These are phyloP conservation scores for Talaromyces sp. DNA, from an alignment of 2,329 filamentous ascomycete genomes.

Conservation along the genomic window DNA sequence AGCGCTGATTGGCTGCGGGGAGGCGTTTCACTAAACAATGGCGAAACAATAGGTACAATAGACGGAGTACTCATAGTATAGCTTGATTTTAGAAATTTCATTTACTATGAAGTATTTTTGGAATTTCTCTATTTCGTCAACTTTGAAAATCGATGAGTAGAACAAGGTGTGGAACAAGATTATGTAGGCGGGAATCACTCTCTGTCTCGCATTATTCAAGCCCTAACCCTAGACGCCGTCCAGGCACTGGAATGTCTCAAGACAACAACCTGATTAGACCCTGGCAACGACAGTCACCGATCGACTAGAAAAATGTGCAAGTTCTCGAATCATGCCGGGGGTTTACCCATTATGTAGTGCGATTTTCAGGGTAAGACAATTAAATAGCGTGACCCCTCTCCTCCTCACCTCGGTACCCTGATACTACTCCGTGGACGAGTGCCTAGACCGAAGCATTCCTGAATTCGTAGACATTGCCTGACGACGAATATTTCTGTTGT, in stretches of 20 bases:
- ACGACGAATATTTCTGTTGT: not conserved
- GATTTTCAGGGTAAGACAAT: not conserved
- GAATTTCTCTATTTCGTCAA: not conserved
- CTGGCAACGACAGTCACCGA: constrained; percentile 2
- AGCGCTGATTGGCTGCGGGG: not conserved
- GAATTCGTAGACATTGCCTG: not conserved
- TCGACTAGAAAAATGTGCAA: constrained; percentile 4
- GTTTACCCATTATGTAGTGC: not conserved
- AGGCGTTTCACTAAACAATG: not conserved
- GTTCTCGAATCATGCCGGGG: not conserved
- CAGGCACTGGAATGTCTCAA: constrained; percentile 5
- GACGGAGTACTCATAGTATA: not conserved
- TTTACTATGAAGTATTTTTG: not conserved
- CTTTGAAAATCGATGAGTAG: not conserved
- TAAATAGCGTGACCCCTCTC: not conserved
- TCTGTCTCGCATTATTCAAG: constrained; percentile 3
- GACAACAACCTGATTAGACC: not conserved
- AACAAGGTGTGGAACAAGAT: not conserved
- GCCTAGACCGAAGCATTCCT: not conserved
- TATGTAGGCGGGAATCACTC: not conserved
- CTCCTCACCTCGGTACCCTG: not conserved
- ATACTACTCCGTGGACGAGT: not conserved
- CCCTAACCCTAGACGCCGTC: not conserved
- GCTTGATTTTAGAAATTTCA: not conserved
- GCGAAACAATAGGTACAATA: not conserved